phyloP scores from a whole-genome alignment of 768 basidiomycete genomes.

The Lactarius akahatsu region DNA sequence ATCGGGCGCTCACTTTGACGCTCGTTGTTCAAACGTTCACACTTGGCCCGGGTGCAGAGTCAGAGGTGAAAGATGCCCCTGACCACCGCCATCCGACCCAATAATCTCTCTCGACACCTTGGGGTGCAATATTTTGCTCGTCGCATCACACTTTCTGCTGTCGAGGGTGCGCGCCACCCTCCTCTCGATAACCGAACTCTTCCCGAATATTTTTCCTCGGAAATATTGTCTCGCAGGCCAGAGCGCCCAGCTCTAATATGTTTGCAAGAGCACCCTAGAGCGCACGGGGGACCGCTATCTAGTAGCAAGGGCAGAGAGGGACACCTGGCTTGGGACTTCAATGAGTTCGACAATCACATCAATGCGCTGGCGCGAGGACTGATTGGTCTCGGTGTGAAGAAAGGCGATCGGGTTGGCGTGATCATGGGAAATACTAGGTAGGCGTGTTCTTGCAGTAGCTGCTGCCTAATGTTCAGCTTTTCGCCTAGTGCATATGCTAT shows the following conservation, averaged over 20 bases:
- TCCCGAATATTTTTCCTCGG: slow-evolving; percentile 56
- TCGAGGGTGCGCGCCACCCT: slow-evolving; percentile 56
- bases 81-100: neutral
- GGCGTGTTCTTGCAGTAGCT: slow-evolving; percentile 13
- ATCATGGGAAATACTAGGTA: slow-evolving; percentile 88
- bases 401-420: slow-evolving; percentile 76
- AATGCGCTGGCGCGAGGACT: slow-evolving; percentile 70
- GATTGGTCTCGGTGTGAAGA: slow-evolving; percentile 62
- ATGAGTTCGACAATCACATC: slow-evolving; percentile 65
- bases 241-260: slow-evolving; percentile 63
- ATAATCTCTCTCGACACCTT: neutral
- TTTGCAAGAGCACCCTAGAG: slow-evolving; percentile 52
- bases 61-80: neutral
- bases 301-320: slow-evolving; percentile 47
- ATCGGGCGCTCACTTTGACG: neutral
- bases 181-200: slow-evolving; percentile 58
- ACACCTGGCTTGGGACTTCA: slow-evolving; percentile 72
- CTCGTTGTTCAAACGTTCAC: neutral
- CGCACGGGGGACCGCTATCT: slow-evolving; percentile 61
- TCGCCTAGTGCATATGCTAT: slow-evolving; percentile 65
- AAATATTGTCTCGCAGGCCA: slow-evolving; percentile 51
- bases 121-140: neutral
- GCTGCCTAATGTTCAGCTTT: neutral
- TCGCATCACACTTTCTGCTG: slow-evolving; percentile 48
- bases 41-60: neutral